Evolutionary conservation across 2,329 filamentous ascomycete species (phyloP).

Genomic region (Fusarium pseudoanthophilum): DNA sequence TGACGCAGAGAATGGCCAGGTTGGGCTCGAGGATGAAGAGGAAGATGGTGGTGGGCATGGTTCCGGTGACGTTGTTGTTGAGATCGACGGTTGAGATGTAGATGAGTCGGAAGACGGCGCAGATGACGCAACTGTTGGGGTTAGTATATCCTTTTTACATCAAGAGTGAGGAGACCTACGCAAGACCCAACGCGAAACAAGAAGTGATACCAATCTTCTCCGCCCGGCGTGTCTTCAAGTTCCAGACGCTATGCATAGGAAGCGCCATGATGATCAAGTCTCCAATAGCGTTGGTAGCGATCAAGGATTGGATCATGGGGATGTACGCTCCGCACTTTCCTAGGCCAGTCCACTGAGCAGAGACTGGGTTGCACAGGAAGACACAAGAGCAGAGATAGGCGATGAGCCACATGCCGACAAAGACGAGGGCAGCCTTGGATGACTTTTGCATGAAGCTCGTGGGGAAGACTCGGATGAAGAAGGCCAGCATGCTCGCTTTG

Average conservation of each 20-base stretch:
- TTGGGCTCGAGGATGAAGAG: conserved; percentile 55
- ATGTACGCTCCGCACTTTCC: conserved; percentile 50
- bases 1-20: conserved; percentile 55
- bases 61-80: conserved; percentile 50
- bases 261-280: conserved; percentile 53
- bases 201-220: conserved; percentile 53
- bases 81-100: conserved; percentile 53
- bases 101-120: conserved; percentile 52
- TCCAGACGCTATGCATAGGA: conserved; percentile 53
- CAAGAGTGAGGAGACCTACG: conserved; percentile 40
- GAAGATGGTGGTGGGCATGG: conserved; percentile 54
- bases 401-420: conserved; percentile 56
- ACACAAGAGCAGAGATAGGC: conserved; percentile 53
- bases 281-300: conserved; percentile 52
- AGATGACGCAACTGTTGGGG: conserved; percentile 48
- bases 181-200: conserved; percentile 50
- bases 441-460: conserved; percentile 41
- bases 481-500: conserved; percentile 44
- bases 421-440: conserved; percentile 48
- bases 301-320: conserved; percentile 51
- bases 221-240: conserved; percentile 49
- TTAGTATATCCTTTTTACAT: background rate
- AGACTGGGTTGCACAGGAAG: conserved; percentile 59
- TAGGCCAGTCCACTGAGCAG: conserved; percentile 55
- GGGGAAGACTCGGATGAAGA: conserved; percentile 45